Evolutionary conservation across 2,329 filamentous ascomycete genomes (phyloP), one percentile per base, ranked within the genome.

Genomic region (Raffaelea deltoideospora): DNA sequence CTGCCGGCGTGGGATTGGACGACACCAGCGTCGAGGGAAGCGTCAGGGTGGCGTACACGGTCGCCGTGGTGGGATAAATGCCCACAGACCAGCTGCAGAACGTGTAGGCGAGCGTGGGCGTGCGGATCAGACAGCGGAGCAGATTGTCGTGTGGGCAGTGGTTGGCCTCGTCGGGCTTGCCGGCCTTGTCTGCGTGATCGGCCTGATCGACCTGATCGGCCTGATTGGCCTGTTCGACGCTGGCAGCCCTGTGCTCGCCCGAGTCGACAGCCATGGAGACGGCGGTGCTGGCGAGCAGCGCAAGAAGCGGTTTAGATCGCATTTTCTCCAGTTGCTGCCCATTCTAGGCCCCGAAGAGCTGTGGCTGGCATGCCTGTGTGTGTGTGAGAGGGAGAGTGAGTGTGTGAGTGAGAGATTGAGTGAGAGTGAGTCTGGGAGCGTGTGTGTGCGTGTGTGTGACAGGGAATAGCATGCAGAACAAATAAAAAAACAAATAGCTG

Each of bases 61-160:
- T 42, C 17, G 31, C 21, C 18, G 41, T 33, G 3, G 37, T 38
- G 5, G 40, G 34, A 18, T 39, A 41, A n/a, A 40, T 40, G 35
- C 30, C 37, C 11, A 39, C 41, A 5, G 37, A 40, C 37, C 37
- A 40, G 33, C 38, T 42, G 33, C 41, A 42, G 35, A 37, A 42
- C 15, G 41, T 40, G 35, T 35, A 40, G n/a, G 37, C 41, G 22
- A 42, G 28, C 2, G 18, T 37, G 2, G 37, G 41, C 4, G 27
- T 42, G n/a, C 37, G 30, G 21, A 42, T 34, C 15, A 42, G 35
- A 31, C 41, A 42, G 2, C 41, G 37, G 5, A 42, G 27, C 17
- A 42, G 33, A 22, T 42, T 42, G 41, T 42, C 38, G 26, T 42
- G 41, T 3, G 41, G 37, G 22, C 41, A 46, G 42, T 45, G 40